A percentile compares a stretch with the other conserved stretches of the same genome.
These are phyloP conservation scores for Colletotrichum euphorbiae DNA, from an alignment of 2,329 filamentous ascomycete species.

Conservation along the genomic window DNA sequence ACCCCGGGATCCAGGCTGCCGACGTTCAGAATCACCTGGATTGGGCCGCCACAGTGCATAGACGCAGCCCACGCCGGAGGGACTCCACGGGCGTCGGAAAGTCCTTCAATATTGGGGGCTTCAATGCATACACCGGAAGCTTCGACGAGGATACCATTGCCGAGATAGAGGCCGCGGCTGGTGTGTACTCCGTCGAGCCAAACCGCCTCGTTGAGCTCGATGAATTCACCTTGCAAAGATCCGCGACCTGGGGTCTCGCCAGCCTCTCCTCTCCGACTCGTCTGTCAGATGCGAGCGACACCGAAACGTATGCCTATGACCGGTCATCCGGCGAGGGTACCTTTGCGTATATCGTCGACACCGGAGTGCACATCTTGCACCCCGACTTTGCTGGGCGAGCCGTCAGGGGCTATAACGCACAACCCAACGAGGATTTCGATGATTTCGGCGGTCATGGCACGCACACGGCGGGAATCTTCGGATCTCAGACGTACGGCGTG, in stretches of 20 bases:
- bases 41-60: conserved; percentile 51
- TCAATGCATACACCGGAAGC: conserved; percentile 55
- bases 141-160: conserved; percentile 57
- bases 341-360: conserved; percentile 56
- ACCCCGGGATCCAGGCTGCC: conserved; percentile 44
- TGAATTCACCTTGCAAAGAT: conserved; percentile 47
- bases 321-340: conserved; percentile 49
- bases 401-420: conserved; percentile 41
- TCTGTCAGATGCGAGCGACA: conserved; percentile 27
- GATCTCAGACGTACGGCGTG: conserved; percentile 51
- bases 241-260: conserved; percentile 58
- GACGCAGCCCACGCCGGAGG: conserved; percentile 50
- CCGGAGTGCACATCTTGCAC: conserved; percentile 49
- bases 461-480: conserved; percentile 53
- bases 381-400: conserved; percentile 50
- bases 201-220: conserved; percentile 45
- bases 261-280: conserved; percentile 53
- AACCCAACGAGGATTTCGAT: conserved; percentile 45
- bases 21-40: conserved; percentile 50
- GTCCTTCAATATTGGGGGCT: conserved; percentile 51
- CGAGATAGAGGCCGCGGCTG: conserved; percentile 51
- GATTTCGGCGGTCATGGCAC: conserved; percentile 58
- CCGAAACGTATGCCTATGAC: conserved; percentile 49
- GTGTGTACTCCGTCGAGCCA: conserved; percentile 49
- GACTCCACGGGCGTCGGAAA: conserved; percentile 53